Base-by-base conservation (phyloP, 495 filamentous ascomycete genomes). In the Wilcoxina mikolae region DNA sequence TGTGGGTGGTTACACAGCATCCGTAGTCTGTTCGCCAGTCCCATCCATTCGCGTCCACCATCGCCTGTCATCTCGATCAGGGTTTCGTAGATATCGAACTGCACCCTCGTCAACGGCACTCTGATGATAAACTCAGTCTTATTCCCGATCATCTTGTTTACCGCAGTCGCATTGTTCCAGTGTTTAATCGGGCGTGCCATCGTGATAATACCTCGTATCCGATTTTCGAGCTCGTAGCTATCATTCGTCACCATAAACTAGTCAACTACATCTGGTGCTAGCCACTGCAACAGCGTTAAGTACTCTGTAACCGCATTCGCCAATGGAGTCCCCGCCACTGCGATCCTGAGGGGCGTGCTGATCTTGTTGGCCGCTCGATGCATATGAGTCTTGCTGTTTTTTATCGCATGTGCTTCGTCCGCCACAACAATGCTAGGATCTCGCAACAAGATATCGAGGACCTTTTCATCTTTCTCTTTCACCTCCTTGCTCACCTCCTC, bases 261-360 rank as follows among this genome's bases (percentile, higher is more conserved):
- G 0, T 54, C 87, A 3, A 95, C 72, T 58, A 84, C 94, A 25
- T 75, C 76, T 1, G 86, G 83, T 2, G 84, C 77, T 28, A 91
- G 78, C 88, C 88, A 95, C 51, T 90, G 78, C 47, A 95, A 81
- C 78, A 94, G 83, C 7, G 81, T 66, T 60, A 80, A 85, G 61
- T 94, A 94, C 56, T 95, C 88, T 38, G 72, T 66, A 2, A 95
- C 74, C 28, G 83, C 83, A 61, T 94, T 95, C 0, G 82, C 78
- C 17, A 95, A 66, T 10, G 89, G 89, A 0, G 88, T 88, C 0
- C 89, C 89, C 0, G 90, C 93, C 56, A 95, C 68, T 2, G 87
- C 90, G 61, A 95, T 84, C 11, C 89, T 81, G 31, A 7, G 15
- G 31, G 15, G 31, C 15, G 31, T 35, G 7, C 15, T 35, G 7